Conservation (phyloP, 73 alveolate genomes). For the Paramecium primaurelia region DNA sequence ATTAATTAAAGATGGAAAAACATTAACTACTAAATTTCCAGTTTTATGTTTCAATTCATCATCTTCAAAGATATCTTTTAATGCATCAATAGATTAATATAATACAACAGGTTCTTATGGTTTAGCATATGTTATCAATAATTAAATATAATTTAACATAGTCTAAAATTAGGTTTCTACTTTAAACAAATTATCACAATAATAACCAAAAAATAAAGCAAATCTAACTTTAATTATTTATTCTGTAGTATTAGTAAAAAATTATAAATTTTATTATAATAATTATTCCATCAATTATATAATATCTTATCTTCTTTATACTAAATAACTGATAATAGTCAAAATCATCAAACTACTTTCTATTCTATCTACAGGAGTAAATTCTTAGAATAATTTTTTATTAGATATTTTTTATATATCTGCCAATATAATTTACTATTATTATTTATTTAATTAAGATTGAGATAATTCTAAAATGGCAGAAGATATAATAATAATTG, state of each 20-base stretch:
- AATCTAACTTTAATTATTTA: neutral
- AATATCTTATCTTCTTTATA: constrained; percentile 37
- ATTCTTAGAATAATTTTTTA: neutral
- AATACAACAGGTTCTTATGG: constrained; percentile 39
- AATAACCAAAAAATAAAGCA: constrained; percentile 39
- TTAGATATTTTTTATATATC: neutral
- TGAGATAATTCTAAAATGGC: neutral
- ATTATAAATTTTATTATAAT: neutral
- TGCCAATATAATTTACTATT: neutral
- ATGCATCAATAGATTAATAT: constrained; percentile 29
- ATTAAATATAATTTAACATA: neutral
- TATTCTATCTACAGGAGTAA: constrained; percentile 30
- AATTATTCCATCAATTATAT: neutral
- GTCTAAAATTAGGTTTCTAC: neutral
- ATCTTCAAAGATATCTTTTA: constrained; percentile 51
- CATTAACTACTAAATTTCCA: neutral
- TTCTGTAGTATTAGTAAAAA: neutral
- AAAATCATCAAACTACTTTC: constrained; percentile 37
- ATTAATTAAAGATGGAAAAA: neutral
- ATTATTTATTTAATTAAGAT: constrained; percentile 21
- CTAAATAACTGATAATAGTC: constrained; percentile 51
- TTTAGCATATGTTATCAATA: neutral
- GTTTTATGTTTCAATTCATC: neutral
- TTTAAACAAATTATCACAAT: constrained; percentile 39
- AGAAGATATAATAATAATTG: constrained; percentile 45